Evolutionary conservation across 148 eudicot species (phyloP).

Genomic region (Cornus controversa): DNA sequence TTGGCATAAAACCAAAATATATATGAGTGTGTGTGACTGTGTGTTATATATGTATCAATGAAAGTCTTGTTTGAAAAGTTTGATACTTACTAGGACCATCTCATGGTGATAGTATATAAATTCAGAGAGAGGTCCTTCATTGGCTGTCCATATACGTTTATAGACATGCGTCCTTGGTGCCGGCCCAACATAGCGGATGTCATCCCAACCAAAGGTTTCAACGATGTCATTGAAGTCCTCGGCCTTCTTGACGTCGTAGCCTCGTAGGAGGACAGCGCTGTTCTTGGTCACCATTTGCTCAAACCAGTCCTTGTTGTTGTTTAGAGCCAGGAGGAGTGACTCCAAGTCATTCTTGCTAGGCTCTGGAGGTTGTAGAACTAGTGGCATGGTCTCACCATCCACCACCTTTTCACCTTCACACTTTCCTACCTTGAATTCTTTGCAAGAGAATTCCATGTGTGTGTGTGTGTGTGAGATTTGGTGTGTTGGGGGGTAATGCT

Average conservation of each 20-base stretch:
- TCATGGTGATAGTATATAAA: conserved; percentile 51
- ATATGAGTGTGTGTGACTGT: no score
- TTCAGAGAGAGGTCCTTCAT: conserved; percentile 49
- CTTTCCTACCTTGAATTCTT: conserved; percentile 49
- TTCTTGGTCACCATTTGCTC: conserved; percentile 38
- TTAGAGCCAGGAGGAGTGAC: conserved; percentile 28
- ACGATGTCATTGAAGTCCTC: conserved; percentile 43
- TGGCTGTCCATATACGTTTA: conserved; percentile 46
- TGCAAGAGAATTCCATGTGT: conserved; percentile 37
- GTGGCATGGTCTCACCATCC: conserved; percentile 46
- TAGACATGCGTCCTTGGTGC: conserved; percentile 43
- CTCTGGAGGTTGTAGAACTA: conserved; percentile 35
- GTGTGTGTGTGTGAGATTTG: background rate
- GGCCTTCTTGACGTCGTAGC: conserved; percentile 35
- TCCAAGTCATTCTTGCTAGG: conserved; percentile 14
- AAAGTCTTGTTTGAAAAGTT: no score
- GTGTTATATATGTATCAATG: no score
- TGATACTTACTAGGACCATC: conserved; percentile 43
- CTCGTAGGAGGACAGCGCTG: conserved; percentile 46
- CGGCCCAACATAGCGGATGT: conserved; percentile 43
- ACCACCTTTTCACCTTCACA: conserved; percentile 50
- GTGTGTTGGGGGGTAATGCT: background rate
- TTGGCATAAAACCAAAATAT: no score
- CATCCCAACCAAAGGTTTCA: conserved; percentile 43
- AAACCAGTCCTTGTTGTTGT: conserved; percentile 45